Evolutionary conservation across 2,329 filamentous ascomycete genomes (phyloP), one percentile per base, ranked within the genome.

Genomic region (Xylariaceae sp.): DNA sequence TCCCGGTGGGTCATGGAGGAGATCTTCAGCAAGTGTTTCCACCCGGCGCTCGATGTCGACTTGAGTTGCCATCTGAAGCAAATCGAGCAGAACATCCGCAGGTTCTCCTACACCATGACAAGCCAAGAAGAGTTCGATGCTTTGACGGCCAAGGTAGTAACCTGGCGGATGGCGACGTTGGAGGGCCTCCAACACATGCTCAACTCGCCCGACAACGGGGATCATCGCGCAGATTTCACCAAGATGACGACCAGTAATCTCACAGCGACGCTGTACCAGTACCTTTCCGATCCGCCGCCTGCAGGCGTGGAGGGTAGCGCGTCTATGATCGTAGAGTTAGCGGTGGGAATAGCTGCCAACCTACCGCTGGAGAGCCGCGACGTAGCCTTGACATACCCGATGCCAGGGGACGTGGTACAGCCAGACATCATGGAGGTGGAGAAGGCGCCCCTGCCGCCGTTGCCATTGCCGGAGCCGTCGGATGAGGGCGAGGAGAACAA

Each of bases 111-210:
- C 58, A 85, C 87, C 12, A 80, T 90, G 64, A 87, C 83, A 66
- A 93, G 88, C 54, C 86, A 90, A 52, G 94, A 97, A 70, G 94
- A 98, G 71, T 91, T 89, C 65, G 92, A 98, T 50, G 92, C 93
- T 1, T 82, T 96, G 53, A 90, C 90, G 19, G 86, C 88, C 41
- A 96, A 96, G 75, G 86, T 98, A 40, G 87, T 96, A 58, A 91
- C 89, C 70, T 99, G 95, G 95, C 87, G 95, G 58, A 87, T 98
- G 76, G 88, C 94, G 3, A 99, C 95, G 2, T 80, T 98, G 14
- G 95, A 99, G 69, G 95, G 94, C n/a, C 80, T 99, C 16, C 83
- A 88, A 62, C 86, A 89, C 49, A 74, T 84, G 31, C 81, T 98
- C 16, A 82, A 83, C 54, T 86, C 88, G 3, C 78, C 85, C 0